phyloP scores from a whole-genome alignment of 306 rosid species.

The Cicer pinnatifidum region DNA sequence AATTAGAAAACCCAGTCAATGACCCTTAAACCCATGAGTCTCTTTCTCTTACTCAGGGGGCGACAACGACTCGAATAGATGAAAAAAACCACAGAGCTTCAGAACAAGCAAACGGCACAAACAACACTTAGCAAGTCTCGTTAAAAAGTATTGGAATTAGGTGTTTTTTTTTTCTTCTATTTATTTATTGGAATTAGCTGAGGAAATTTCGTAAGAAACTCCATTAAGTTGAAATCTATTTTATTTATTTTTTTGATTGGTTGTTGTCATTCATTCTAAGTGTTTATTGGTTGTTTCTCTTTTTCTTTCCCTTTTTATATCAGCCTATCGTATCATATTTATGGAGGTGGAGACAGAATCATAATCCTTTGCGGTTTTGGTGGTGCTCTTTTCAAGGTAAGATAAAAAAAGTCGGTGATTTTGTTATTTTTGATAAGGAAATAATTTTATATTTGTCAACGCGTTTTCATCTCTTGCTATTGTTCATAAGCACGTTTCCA shows the following conservation, averaged over 20 bases:
- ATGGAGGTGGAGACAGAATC: conserved; percentile 1
- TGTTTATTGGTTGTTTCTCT: not conserved
- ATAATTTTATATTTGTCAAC: not conserved
- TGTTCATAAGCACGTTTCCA: conserved; percentile 12
- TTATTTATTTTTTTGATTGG: not conserved
- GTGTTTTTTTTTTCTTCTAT: conserved; percentile 14
- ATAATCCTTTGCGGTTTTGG: conserved; percentile 3
- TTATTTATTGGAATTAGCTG: not conserved
- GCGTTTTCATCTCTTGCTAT: conserved; percentile 28
- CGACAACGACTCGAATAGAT: not conserved
- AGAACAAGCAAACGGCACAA: not conserved
- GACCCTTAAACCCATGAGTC: conserved; percentile 1
- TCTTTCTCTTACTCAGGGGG: conserved; percentile 33
- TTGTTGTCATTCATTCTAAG: conserved; percentile 11
- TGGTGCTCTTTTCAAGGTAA: not conserved
- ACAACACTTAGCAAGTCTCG: conserved; percentile 11
- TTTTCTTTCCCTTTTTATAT: not conserved
- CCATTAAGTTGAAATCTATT: not conserved
- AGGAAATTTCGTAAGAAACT: conserved; percentile 24
- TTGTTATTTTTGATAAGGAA: not conserved
- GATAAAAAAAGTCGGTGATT: conserved; percentile 36
- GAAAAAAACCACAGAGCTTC: not conserved
- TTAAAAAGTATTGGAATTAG: conserved; percentile 2
- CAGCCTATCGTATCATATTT: too few species aligned
- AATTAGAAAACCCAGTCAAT: not conserved